A percentile compares a stretch with the other conserved stretches of the same genome.
Conservation (phyloP, 2,329 filamentous ascomycete species). For the Pseudogymnoascus sp. region DNA sequence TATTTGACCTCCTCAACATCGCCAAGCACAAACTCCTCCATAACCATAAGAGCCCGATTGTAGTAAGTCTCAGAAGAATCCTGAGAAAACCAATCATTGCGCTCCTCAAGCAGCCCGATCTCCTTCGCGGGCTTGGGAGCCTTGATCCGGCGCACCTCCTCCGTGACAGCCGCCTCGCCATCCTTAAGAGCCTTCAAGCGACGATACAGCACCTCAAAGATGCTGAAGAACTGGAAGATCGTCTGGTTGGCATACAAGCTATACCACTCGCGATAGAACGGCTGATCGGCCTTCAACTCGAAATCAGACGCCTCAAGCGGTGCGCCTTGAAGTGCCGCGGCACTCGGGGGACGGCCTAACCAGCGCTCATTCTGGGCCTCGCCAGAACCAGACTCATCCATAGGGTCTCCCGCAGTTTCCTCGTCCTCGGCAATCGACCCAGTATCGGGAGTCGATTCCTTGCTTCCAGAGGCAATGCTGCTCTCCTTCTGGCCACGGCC, state of each 20-base stretch:
- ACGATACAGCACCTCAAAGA: conserved; percentile 86
- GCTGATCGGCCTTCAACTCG: conserved; percentile 68
- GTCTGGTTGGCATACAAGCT: conserved; percentile 89
- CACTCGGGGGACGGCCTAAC: conserved; percentile 56
- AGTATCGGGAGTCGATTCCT: conserved; percentile 82
- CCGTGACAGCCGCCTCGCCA: conserved; percentile 64
- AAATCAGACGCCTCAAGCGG: conserved; percentile 50
- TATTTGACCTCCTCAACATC: conserved; percentile 78
- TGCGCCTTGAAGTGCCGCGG: conserved; percentile 48
- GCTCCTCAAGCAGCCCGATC: conserved; percentile 76
- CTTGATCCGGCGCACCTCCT: conserved; percentile 67
- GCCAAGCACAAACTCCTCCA: conserved; percentile 78
- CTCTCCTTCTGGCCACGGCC: conserved; percentile 71
- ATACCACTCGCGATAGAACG: conserved; percentile 73
- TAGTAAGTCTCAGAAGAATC: conserved; percentile 65
- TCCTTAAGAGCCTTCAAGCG: conserved; percentile 79
- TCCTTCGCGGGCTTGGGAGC: conserved; percentile 74
- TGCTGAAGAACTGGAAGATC: conserved; percentile 89
- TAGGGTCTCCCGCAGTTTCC: conserved; percentile 52
- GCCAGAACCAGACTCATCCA: conserved; percentile 46
- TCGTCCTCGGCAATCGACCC: conserved; percentile 75
- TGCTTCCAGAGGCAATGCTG: conserved; percentile 70
- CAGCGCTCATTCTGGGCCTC: conserved; percentile 60
- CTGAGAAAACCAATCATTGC: conserved; percentile 68
- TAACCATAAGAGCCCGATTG: conserved; percentile 74